phyloP scores from a whole-genome alignment of 805 yeast genomes.

The Yamadazyma nakazawae region DNA sequence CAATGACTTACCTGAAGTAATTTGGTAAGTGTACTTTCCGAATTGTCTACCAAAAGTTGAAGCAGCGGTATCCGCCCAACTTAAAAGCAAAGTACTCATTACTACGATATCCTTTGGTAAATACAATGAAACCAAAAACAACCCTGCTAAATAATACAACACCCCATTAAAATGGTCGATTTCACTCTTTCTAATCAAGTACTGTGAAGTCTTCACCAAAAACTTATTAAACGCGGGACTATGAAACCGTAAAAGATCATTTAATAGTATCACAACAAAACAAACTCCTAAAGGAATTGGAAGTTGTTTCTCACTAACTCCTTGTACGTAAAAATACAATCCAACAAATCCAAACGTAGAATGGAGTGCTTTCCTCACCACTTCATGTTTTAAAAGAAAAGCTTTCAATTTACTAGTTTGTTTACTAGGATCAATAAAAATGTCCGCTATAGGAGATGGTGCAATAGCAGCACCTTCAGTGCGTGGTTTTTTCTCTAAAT shows the following conservation, averaged over 20 bases:
- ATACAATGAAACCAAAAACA: conserved; percentile 62
- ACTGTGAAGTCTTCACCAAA: conserved; percentile 69
- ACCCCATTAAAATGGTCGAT: conserved; percentile 74
- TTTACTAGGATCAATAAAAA: background rate
- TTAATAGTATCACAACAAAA: conserved; percentile 51
- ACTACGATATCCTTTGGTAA: conserved; percentile 80
- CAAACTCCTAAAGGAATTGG: conserved; percentile 55
- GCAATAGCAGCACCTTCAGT: background rate
- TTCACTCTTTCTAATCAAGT: conserved; percentile 83
- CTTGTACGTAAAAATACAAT: conserved; percentile 63
- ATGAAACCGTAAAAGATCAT: conserved; percentile 68
- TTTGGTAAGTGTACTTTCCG: conserved; percentile 80
- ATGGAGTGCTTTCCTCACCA: conserved; percentile 85
- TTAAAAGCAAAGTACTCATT: conserved; percentile 71
- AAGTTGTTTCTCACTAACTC: conserved; percentile 54
- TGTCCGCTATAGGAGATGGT: background rate
- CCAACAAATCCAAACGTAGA: conserved; percentile 86
- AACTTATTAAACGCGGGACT: conserved; percentile 58
- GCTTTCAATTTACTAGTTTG: conserved; percentile 7
- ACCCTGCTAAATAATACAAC: conserved; percentile 81
- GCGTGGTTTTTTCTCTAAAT: conserved; percentile 7
- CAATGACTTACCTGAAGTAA: conserved; percentile 71
- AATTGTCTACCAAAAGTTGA: conserved; percentile 85
- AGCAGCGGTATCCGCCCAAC: conserved; percentile 98
- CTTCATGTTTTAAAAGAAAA: conserved; percentile 74